Conservation (phyloP, 1,284 basidiomycete genomes). For the Leccinum pachyderme region DNA sequence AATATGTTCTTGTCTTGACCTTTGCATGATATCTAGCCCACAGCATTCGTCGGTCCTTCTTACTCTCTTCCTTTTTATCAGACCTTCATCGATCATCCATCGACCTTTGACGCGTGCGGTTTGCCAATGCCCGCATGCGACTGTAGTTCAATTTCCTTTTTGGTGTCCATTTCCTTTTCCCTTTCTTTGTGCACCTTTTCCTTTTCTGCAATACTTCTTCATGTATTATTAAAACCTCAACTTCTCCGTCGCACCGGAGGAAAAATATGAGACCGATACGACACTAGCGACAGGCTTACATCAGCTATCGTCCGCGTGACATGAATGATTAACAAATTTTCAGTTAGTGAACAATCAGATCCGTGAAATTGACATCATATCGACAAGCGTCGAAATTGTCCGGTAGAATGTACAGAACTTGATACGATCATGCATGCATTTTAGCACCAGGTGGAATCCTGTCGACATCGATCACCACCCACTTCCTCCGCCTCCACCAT, state of each 20-base stretch:
- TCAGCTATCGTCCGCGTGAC: not conserved
- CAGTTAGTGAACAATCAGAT: not conserved
- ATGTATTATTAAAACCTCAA: conserved; percentile 16
- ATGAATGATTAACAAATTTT: not conserved
- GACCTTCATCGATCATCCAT: conserved; percentile 3
- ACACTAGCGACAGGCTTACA: not conserved
- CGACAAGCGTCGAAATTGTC: conserved; percentile 7
- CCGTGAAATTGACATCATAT: conserved; percentile 7
- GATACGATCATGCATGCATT: conserved; percentile 13
- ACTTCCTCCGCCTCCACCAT: conserved; percentile 5
- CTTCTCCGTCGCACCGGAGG: not conserved
- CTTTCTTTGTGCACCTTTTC: not conserved
- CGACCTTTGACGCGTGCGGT: conserved; percentile 1
- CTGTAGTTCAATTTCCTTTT: not conserved
- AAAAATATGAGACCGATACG: not conserved
- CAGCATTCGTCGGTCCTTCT: not conserved
- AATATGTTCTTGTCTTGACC: conserved; percentile 5
- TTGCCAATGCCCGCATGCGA: conserved; percentile 9
- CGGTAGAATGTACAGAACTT: conserved; percentile 5
- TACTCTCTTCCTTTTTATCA: not conserved
- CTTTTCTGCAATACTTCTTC: not conserved
- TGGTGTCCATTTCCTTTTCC: not conserved
- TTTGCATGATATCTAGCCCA: not conserved
- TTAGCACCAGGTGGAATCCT: conserved; percentile 4
- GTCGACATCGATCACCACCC: conserved; percentile 17